phyloP scores from a whole-genome alignment of 331 rosid genomes.

The Spiraea crenata region DNA sequence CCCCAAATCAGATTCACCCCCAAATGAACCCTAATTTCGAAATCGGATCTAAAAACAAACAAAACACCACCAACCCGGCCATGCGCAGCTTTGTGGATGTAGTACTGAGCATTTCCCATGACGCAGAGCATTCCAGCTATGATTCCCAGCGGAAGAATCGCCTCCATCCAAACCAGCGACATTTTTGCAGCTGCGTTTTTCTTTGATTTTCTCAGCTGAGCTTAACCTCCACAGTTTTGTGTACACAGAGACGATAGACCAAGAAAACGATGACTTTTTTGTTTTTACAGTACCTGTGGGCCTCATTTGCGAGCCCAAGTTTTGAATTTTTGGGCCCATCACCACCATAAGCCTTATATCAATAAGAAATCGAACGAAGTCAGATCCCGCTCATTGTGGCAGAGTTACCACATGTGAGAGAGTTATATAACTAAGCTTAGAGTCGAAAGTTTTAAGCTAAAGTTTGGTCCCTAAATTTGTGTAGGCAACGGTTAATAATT shows the following conservation, averaged over 20 bases:
- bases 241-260: neutral
- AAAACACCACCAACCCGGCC: constrained; percentile 49
- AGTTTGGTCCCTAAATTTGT: neutral
- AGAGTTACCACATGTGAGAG: too few species aligned
- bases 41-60: neutral
- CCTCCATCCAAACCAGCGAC: constrained; percentile 70
- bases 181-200: constrained; percentile 22
- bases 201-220: constrained; percentile 13
- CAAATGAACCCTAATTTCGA: too few species aligned
- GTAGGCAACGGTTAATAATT: neutral
- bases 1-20: neutral
- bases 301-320: too few species aligned
- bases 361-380: too few species aligned
- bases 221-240: neutral
- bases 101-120: constrained; percentile 85
- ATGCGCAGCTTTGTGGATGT: constrained; percentile 79
- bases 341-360: too few species aligned
- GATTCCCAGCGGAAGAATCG: constrained; percentile 55
- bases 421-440: too few species aligned
- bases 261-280: neutral
- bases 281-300: too few species aligned
- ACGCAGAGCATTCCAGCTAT: constrained; percentile 85
- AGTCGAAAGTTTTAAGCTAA: neutral
- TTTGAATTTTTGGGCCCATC: too few species aligned
- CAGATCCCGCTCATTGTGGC: too few species aligned